Base-by-base conservation (phyloP, 2,329 filamentous ascomycete species). In the Ascochyta pisi region DNA sequence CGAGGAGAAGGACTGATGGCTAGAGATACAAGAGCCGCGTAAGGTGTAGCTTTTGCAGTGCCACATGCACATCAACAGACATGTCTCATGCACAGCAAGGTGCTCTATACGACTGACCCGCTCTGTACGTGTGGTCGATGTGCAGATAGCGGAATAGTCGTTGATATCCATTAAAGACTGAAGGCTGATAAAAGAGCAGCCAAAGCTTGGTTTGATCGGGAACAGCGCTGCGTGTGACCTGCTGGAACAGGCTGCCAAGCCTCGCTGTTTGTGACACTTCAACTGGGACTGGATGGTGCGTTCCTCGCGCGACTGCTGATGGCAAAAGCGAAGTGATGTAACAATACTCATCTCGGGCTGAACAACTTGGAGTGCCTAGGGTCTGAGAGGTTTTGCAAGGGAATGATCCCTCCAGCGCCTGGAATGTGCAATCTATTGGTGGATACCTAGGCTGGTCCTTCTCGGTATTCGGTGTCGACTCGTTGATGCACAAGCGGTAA, bases 401-500 rank as follows among this genome's bases (percentile, higher is more conserved):
- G 26, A n/a, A 23, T 19, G 31, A 16, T 27, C 24, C 27, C 33
- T 37, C 31, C 9, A 9, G 33, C 7, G 19, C 15, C 13, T 13
- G 2, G 23, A 23, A 4, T 38, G 43, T 9, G 6, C 33, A 35
- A 9, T 7, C 6, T 27, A 29, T 22, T 26, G n/a, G 10, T 42
- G 33, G 10, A 23, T 23, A 13, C 13, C 8, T 19, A 34, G 6
- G 19, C 9, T 15, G 29, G 26, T 29, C 15, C n/a, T 16, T 22
- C n/a, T 23, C 31, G 27, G 43, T 38, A 34, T 33, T 8, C 33
- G 15, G 31, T 19, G 29, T 46, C 34, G 39, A 54, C 44, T 39
- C 8, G 37, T 13, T 24, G 16, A n/a, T 38, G 47, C 23, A 44
- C 8, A 46, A 42, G 35, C 35, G 46, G 35, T 23, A 42, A 55